Base-by-base conservation (phyloP, 805 yeast species). In the Saturnispora dispora region DNA sequence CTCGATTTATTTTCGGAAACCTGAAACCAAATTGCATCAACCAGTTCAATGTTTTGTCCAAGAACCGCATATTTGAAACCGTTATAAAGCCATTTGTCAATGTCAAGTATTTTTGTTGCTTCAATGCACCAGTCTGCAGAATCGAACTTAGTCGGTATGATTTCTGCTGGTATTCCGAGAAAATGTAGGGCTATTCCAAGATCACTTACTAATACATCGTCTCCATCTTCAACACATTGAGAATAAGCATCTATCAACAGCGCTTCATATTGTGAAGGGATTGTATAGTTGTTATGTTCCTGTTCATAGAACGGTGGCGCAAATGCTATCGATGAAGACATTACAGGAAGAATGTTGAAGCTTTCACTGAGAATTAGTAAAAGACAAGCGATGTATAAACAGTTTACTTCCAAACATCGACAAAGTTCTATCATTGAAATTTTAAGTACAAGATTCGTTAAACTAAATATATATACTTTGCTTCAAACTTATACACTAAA, bases 261-360 rank as follows among this genome's bases (percentile, higher is more conserved):
- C 55, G 74, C 76, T 55, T 76, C 81, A 5, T 74, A 62, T 5
- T 67, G 68, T 18, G 61, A 58, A 0, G 81, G 79, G 0, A 76
- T 64, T 15, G 60, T 60, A 45, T 50, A 51, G 13, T 50, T 46
- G 33, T 30, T 32, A 23, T 25, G 13, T n/a, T 49, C 20, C 17
- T 46, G 43, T 6, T 45, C 45, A 44, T 47, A 51, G 43, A 55
- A 53, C 2, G 56, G 58, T 4, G 55, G 58, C 5, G 42, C 39
- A 28, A 55, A 55, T n/a, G 56, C 58, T 4, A 42, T 36, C 4
- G 39, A 36, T 8, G 28, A 36, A 18, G 42, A 28, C 36, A 46
- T 32, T 17, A 10, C 10, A 5, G 18, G 18, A 17, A 30, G 25
- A 40, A 33, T 37, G 37, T 20, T 33, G 17, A n/a, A 27, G n/a